A percentile compares a stretch with the other conserved stretches of the same genome.
phyloP scores from a whole-genome alignment of 768 basidiomycete species.

The Paxillus involutus region DNA sequence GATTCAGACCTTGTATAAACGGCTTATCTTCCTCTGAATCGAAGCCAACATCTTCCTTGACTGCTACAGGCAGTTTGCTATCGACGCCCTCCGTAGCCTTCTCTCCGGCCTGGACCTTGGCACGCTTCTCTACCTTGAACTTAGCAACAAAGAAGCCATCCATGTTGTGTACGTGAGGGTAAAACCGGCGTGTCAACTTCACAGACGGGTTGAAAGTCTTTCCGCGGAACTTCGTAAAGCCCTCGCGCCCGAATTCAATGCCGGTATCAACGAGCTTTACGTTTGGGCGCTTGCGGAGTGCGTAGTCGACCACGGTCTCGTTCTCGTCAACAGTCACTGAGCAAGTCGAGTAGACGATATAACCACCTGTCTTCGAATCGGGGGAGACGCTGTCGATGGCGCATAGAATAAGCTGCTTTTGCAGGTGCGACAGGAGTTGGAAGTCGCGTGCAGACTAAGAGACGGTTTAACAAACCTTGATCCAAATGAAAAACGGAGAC shows the following conservation, averaged over 20 bases:
- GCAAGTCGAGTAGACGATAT: constrained; percentile 97
- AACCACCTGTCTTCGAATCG: constrained; percentile 88
- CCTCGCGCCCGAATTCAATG: constrained; percentile 89
- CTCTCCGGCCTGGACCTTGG: constrained; percentile 43
- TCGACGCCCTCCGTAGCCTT: constrained; percentile 23
- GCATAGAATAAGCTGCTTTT: constrained; percentile 97
- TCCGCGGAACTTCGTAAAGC: constrained; percentile 87
- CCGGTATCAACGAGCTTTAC: constrained; percentile 91
- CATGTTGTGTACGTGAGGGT: constrained; percentile 99
- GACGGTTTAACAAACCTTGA: constrained; percentile 1
- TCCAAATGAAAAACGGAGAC: constrained; percentile 5
- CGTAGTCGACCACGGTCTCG: constrained; percentile 97
- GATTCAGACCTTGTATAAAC: constrained; percentile 73
- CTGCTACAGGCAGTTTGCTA: constrained; percentile 21
- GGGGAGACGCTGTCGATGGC: constrained; percentile 95
- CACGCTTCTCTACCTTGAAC: constrained; percentile 87
- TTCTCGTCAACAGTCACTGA: constrained; percentile 98
- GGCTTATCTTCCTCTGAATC: constrained; percentile 74
- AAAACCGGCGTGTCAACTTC: constrained; percentile 83
- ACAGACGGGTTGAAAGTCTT: constrained; percentile 84
- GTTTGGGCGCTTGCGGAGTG: constrained; percentile 90
- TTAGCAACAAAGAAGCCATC: constrained; percentile 99
- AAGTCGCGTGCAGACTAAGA: constrained; percentile 91
- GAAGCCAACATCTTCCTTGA: constrained; percentile 47
- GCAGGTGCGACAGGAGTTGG: constrained; percentile 91